Evolutionary conservation across 139 green algal species (phyloP), one percentile per base, ranked within the genome.

Genomic region (Axilococcus clingmanii): DNA sequence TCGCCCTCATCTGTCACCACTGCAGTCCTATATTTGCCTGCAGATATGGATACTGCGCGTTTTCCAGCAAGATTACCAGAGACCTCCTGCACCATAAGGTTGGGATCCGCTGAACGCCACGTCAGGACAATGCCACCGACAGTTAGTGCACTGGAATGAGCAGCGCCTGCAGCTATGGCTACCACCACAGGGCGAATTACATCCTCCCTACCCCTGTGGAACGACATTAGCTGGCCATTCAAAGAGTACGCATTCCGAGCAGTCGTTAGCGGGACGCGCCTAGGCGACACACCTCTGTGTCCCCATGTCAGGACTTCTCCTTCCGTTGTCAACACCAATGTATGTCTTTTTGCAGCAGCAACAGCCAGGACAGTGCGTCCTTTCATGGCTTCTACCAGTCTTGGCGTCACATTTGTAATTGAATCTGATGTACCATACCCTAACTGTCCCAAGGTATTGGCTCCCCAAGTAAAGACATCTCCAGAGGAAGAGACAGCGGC

Each of bases 301-400:
- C 89, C 89, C 84, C 85, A 97, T 1, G 76, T 79, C 46, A 57
- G 88, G 7, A 88, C 68, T 30, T 95, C 88, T 1, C 90, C 90
- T 4, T 77, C 68, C 0, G 65, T 52, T 0, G 73, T 88, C 33
- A 93, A 64, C 33, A 69, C 81, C 22, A 95, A 56, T 1, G 80
- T 92, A 71, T 97, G 89, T 4, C 80, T 74, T 74, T 97, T 97
- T 31, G 88, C 81, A 7, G 79, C 74, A 4, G 81, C 76, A 14
- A 90, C 69, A 0, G 59, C 65, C 15, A 69, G 36, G 50, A 97
- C 53, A 16, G 20, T 7, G 37, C 71, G 73, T 28, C 78, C 83
- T 56, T 82, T 84, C 42, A 94, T 59, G 0, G 74, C 69, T 35
- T 94, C 86, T 19, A 95, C 86, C 4, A 85, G 23, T 14, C 84